Conservation (phyloP, 352 stramenopile species). For the Phytophthora pisi region DNA sequence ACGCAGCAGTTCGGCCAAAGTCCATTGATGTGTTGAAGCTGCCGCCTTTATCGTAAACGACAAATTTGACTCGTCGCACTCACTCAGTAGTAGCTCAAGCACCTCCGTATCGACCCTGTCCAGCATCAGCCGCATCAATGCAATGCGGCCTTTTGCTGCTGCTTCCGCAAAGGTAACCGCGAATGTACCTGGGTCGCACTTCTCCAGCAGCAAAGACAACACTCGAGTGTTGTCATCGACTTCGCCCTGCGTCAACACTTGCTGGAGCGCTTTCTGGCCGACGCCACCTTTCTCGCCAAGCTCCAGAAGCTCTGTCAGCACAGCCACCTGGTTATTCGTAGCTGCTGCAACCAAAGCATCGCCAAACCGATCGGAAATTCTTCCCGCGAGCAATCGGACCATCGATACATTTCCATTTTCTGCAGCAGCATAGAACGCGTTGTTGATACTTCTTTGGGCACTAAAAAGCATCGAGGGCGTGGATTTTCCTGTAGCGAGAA, state of each 20-base stretch:
- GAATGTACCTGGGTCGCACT: background rate
- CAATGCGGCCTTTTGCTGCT: background rate
- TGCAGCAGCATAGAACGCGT: background rate
- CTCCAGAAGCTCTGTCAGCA: background rate
- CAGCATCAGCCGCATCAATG: background rate
- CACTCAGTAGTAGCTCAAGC: background rate
- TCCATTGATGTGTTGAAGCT: background rate
- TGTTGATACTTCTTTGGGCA: background rate
- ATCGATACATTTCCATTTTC: background rate
- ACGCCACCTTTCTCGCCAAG: background rate
- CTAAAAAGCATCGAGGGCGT: background rate
- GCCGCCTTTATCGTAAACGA: background rate
- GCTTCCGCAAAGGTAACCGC: background rate
- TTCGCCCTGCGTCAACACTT: background rate
- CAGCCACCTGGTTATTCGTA: background rate
- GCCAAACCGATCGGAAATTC: background rate
- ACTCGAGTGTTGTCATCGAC: background rate
- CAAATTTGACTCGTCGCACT: background rate
- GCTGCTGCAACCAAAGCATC: background rate
- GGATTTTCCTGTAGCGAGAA: background rate
- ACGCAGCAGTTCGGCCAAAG: background rate
- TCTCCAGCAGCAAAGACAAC: background rate
- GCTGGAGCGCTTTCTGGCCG: background rate
- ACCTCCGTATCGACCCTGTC: background rate
- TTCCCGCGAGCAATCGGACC: background rate